These are phyloP conservation scores for Aspergillus costaricaensis DNA, from an alignment of 2,329 filamentous ascomycete genomes.

Conservation along the genomic window DNA sequence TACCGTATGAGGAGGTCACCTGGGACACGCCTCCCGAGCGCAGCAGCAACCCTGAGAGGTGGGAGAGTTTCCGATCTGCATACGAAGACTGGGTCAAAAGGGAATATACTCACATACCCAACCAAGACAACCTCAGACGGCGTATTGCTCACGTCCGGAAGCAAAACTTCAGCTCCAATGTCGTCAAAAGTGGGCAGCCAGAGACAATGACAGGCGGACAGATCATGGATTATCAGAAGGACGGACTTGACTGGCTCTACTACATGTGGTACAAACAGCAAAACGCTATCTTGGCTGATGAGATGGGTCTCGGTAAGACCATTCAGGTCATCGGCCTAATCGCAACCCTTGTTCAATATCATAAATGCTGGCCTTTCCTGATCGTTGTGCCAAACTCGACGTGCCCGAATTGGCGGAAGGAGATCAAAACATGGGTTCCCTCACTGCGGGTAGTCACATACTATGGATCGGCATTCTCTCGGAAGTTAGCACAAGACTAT, in stretches of 20 bases:
- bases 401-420: conserved; percentile 94
- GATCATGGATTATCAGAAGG: conserved; percentile 89
- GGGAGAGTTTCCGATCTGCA: conserved; percentile 76
- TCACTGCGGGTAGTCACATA: conserved; percentile 86
- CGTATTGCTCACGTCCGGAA: conserved; percentile 69
- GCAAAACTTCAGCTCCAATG: conserved; percentile 63
- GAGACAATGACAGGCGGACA: conserved; percentile 72
- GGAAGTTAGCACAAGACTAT: conserved; percentile 75
- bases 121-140: conserved; percentile 59
- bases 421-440: conserved; percentile 92
- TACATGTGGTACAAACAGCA: conserved; percentile 81
- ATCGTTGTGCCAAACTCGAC: conserved; percentile 94
- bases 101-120: conserved; percentile 67
- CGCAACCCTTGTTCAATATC: conserved; percentile 68
- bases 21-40: conserved; percentile 79
- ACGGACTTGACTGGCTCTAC: conserved; percentile 93
- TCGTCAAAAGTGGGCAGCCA: conserved; percentile 73
- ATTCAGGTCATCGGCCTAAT: conserved; percentile 88
- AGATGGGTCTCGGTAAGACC: conserved; percentile 98
- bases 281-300: conserved; percentile 90
- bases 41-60: conserved; percentile 62
- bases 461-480: conserved; percentile 74
- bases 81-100: conserved; percentile 86
- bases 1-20: conserved; percentile 85
- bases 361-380: conserved; percentile 84